Conservation (phyloP, 1,284 basidiomycete genomes). For the Ganoderma meredithae region DNA sequence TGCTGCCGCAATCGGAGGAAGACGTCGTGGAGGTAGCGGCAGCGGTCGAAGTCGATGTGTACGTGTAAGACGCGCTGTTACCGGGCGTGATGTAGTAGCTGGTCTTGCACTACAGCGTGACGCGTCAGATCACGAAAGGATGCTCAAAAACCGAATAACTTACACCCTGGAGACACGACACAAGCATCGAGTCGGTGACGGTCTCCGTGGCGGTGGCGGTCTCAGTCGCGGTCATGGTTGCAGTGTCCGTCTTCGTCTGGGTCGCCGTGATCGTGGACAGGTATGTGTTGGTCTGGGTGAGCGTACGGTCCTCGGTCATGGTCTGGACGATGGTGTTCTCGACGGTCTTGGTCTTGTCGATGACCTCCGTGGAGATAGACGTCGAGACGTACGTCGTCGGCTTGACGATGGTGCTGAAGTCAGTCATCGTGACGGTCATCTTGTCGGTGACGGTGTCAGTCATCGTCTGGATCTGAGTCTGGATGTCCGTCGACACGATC, state of each 20-base stretch:
- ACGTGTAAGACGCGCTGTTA: constrained; percentile 62
- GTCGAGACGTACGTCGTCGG: constrained; percentile 62
- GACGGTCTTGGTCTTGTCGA: constrained; percentile 55
- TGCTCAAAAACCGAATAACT: constrained; percentile 25
- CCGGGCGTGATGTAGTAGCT: constrained; percentile 57
- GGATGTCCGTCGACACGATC: constrained; percentile 47
- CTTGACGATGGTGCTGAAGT: constrained; percentile 41
- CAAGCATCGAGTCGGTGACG: constrained; percentile 57
- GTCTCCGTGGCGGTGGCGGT: constrained; percentile 45
- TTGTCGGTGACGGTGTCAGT: constrained; percentile 39
- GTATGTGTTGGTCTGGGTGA: constrained; percentile 34
- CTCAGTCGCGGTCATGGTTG: constrained; percentile 37
- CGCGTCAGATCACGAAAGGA: constrained; percentile 7
- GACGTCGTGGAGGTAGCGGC: constrained; percentile 26
- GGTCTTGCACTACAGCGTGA: constrained; percentile 59
- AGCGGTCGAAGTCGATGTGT: constrained; percentile 36
- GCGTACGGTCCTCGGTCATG: constrained; percentile 41
- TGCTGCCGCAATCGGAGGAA: constrained; percentile 2
- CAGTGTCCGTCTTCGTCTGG: constrained; percentile 48
- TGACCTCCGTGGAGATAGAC: constrained; percentile 62
- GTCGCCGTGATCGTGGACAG: constrained; percentile 33
- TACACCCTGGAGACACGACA: constrained; percentile 60
- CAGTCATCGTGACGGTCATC: constrained; percentile 43
- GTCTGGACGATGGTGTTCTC: constrained; percentile 42
- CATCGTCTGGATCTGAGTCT: constrained; percentile 48